Evolutionary conservation across 2,329 filamentous ascomycete genomes (phyloP).

Genomic region (Fusarium sororula): DNA sequence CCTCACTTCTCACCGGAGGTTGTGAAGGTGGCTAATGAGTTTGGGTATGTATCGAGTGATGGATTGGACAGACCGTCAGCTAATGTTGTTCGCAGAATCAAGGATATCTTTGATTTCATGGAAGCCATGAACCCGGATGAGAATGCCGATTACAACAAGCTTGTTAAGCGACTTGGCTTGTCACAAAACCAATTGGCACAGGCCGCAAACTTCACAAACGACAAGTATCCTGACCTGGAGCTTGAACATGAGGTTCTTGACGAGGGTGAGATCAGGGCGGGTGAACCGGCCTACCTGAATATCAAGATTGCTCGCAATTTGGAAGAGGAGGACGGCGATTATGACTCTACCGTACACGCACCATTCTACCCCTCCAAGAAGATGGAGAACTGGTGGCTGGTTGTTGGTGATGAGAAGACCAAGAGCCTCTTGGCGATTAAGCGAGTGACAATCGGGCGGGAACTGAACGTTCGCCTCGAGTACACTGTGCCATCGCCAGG

Average conservation of each 20-base stretch:
- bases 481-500: conserved; percentile 87
- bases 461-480: conserved; percentile 82
- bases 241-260: conserved; percentile 89
- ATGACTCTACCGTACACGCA: conserved; percentile 87
- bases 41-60: conserved; percentile 64
- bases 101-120: conserved; percentile 98
- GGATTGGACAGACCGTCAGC: conserved; percentile 20
- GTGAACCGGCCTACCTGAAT: conserved; percentile 82
- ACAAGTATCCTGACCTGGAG: conserved; percentile 94
- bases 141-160: conserved; percentile 79
- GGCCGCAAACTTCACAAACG: conserved; percentile 94
- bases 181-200: conserved; percentile 84
- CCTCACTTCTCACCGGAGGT: conserved; percentile 89
- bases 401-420: conserved; percentile 91
- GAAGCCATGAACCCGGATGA: conserved; percentile 97
- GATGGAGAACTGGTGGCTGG: conserved; percentile 98
- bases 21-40: conserved; percentile 83
- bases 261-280: conserved; percentile 79
- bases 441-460: conserved; percentile 84
- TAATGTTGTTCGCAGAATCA: conserved; percentile 68
- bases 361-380: conserved; percentile 94
- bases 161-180: conserved; percentile 82
- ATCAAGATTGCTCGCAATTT: conserved; percentile 87
- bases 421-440: conserved; percentile 93
- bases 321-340: conserved; percentile 67